Base-by-base conservation (phyloP, 805 yeast genomes). In the Schizosaccharomyces pombe region DNA sequence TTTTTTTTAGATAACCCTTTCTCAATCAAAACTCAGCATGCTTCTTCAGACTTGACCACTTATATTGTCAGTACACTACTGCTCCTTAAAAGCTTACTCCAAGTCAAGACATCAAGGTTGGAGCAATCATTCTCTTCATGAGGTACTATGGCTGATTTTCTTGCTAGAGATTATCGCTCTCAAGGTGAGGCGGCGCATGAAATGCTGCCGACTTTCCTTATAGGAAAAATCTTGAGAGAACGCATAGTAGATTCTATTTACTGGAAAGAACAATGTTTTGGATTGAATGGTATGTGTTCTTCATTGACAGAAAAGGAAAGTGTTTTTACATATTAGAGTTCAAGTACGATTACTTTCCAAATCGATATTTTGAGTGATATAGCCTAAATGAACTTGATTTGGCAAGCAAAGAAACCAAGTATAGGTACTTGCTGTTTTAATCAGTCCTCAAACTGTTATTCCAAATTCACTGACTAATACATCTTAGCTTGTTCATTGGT, bases 211-310 rank as follows among this genome's bases (percentile, higher is more conserved):
- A 43, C 49, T 6, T 24, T 53, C 8, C 62, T 76, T n/a, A 63
- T 78, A 2, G 82, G 77, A 57, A 77, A 76, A 61, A 77, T 79
- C 57, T 66, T 74, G 5, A 62, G 80, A 53, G 82, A 78, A 58
- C 65, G 76, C 24, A 75, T 79, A 0, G 67, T 71, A 39, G 82
- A 76, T 57, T 71, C 78, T 0, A 59, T 74, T 2, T 79, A 76
- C 62, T 79, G 78, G 77, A 76, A 79, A 56, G 70, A 70, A 58
- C 66, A 69, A 55, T 79, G 82, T 57, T 73, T 72, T 57, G 72
- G 71, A 5, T 61, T 76, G 16, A 71, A 74, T 57, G 60, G 63
- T 57, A 39, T 24, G 60, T 26, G 32, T 5, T n/a, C 12, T 8
- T n/a, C 1, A 4, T 34, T 34, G 14, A 11, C 14, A n/a, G n/a